Base-by-base conservation (phyloP, 495 filamentous ascomycete genomes). In the Penicillium parvum region DNA sequence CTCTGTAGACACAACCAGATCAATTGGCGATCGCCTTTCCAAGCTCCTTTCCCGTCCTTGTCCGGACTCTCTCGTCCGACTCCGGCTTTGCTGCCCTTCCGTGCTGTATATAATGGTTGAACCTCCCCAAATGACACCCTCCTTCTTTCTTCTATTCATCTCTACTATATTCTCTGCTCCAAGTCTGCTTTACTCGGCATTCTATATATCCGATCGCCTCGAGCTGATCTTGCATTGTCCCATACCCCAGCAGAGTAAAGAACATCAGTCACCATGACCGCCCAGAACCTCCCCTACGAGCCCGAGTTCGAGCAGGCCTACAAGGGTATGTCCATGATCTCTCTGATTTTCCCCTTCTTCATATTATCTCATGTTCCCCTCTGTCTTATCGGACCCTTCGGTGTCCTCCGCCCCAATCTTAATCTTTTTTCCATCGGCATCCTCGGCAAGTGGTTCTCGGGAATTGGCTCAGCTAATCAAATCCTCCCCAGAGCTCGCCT, bases 291-390 rank as follows among this genome's bases (percentile, higher is more conserved):
- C 58, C 79, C 88, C 37, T 67, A 70, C 43, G 92, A 98, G 77
- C 91, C 92, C 62, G 92, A 98, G 74, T 98, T 97, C 74, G 83
- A 96, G 81, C 92, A 98, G 78, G 92, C 92, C 51, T 95, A 94
- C 78, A 89, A 92, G 71, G 90, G 90, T 96, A 73, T 63, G 64
- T 58, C 21, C 30, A 7, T 21, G 3, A 21, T 23, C 20, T 14
- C 12, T 14, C 23, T 12, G 19, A 17, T 12, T 26, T 18, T 32
- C 20, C 37, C 39, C 47, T 35, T 37, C 40, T 21, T 34, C 35
- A 7, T 7, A 40, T 30, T 10, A 10, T 35, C 22, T 9, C 12
- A 7, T 49, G 2, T 26, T 27, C 35, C 40, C 42, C 44, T 19
- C 28, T 21, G 16, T 42, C 12, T 14, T 30, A 3, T 14, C 11